Conservation (phyloP, 805 yeast species). For the Candida piceae region DNA sequence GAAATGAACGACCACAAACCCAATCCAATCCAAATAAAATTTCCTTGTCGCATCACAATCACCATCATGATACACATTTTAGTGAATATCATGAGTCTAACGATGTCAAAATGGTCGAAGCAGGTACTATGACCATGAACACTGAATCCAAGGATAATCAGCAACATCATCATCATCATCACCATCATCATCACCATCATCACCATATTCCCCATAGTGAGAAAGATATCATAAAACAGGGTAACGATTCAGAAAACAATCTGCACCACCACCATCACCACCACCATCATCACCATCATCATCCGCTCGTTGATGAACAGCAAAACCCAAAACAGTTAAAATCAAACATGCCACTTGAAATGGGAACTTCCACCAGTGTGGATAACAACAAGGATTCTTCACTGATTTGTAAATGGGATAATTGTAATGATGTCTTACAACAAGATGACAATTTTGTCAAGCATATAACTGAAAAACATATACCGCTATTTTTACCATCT, state of each 20-base stretch:
- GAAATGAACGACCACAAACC: neutral
- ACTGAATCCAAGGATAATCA: too few species aligned
- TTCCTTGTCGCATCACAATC: too few species aligned
- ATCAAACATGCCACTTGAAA: too few species aligned
- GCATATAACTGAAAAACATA: conserved; percentile 49
- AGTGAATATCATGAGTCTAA: too few species aligned
- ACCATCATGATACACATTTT: conserved; percentile 11
- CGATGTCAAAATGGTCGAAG: too few species aligned
- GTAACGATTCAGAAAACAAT: conserved; percentile 9
- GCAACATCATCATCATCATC: conserved; percentile 4
- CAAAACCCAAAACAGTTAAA: conserved; percentile 7
- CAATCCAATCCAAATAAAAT: too few species aligned
- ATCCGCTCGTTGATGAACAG: conserved; percentile 7
- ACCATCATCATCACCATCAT: conserved; percentile 29
- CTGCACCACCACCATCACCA: conserved; percentile 30
- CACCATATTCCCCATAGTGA: conserved; percentile 25
- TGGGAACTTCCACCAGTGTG: too few species aligned
- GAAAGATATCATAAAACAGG: too few species aligned
- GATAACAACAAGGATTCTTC: too few species aligned
- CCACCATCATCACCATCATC: conserved; percentile 34
- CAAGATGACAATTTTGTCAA: conserved; percentile 33
- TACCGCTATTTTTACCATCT: too few species aligned
- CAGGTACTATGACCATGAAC: too few species aligned
- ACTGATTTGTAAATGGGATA: conserved; percentile 60
- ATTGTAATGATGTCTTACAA: conserved; percentile 38